Conservation (phyloP, 306 rosid genomes). For the Cicer cuneatum region DNA sequence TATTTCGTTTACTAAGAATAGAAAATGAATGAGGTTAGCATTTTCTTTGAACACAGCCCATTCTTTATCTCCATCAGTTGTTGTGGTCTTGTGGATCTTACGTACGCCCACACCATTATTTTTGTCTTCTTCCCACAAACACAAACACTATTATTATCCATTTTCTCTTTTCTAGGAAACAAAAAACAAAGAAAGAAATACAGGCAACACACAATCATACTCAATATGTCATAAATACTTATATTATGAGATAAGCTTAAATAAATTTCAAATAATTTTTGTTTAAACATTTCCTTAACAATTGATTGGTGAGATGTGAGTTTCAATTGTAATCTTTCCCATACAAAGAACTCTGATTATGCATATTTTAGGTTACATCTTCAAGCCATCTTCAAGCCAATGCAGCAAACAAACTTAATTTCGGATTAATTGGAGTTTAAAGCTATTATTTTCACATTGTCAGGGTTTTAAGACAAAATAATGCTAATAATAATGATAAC, state of each 20-base stretch:
- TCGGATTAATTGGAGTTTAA: not conserved
- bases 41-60: conserved; percentile 18
- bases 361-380: not conserved
- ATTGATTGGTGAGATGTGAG: not conserved
- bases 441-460: not conserved
- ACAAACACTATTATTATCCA: not conserved
- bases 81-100: not conserved
- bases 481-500: not conserved
- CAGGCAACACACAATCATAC: not conserved
- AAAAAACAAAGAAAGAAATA: not conserved
- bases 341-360: not conserved
- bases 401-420: not conserved
- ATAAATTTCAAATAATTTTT: not conserved
- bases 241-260: not conserved
- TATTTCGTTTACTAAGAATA: not conserved
- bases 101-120: conserved; percentile 2
- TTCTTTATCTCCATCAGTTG: conserved; percentile 19
- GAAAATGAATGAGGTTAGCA: not conserved
- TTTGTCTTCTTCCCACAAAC: conserved; percentile 1
- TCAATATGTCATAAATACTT: not conserved
- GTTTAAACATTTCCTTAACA: not conserved
- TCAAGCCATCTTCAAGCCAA: not conserved
- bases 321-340: not conserved
- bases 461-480: conserved; percentile 9
- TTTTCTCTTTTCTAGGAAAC: not conserved